Conservation (phyloP, 805 yeast species). For the Kodamaea kakaduensis region DNA sequence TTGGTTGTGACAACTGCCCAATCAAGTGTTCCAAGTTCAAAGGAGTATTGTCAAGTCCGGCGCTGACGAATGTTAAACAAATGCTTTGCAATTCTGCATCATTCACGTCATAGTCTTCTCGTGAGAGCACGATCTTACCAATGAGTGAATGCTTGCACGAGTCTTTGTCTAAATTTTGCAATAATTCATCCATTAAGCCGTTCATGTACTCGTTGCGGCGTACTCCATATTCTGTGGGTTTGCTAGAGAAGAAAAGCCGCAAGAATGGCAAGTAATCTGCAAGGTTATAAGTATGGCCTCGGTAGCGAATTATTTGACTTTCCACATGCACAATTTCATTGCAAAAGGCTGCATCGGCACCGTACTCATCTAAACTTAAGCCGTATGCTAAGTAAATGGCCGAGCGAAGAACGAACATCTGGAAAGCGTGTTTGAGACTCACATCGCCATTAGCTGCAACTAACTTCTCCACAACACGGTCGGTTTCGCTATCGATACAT, state of each 20-base stretch:
- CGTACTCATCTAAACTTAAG: slow-evolving; percentile 40
- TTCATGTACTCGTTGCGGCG: slow-evolving; percentile 50
- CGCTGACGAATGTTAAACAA: slow-evolving; percentile 73
- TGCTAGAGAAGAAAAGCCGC: slow-evolving; percentile 24
- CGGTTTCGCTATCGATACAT: slow-evolving; percentile 38
- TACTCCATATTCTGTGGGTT: slow-evolving; percentile 17
- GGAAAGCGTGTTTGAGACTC: slow-evolving; percentile 39
- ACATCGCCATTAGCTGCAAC: slow-evolving; percentile 23
- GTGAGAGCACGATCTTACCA: too few relatives aligned
- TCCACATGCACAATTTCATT: slow-evolving; percentile 54
- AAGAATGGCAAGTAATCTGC: slow-evolving; percentile 52
- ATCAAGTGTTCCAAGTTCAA: slow-evolving; percentile 57
- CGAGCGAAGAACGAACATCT: slow-evolving; percentile 48
- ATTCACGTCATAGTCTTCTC: slow-evolving; percentile 11
- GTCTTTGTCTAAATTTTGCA: neutral
- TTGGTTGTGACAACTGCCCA: slow-evolving; percentile 52
- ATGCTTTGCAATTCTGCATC: slow-evolving; percentile 50
- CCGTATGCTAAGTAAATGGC: slow-evolving; percentile 55
- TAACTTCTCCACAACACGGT: too few relatives aligned
- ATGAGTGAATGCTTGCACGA: too few relatives aligned
- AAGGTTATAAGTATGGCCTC: slow-evolving; percentile 55
- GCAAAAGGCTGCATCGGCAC: slow-evolving; percentile 34
- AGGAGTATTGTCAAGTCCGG: slow-evolving; percentile 72
- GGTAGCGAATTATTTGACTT: slow-evolving; percentile 48
- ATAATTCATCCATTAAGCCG: slow-evolving; percentile 20